Percentiles rank a stretch among this genome's conserved stretches.
These are phyloP conservation scores for Paecilomyces formosus DNA, from an alignment of 2,329 filamentous ascomycete species.

Conservation along the genomic window DNA sequence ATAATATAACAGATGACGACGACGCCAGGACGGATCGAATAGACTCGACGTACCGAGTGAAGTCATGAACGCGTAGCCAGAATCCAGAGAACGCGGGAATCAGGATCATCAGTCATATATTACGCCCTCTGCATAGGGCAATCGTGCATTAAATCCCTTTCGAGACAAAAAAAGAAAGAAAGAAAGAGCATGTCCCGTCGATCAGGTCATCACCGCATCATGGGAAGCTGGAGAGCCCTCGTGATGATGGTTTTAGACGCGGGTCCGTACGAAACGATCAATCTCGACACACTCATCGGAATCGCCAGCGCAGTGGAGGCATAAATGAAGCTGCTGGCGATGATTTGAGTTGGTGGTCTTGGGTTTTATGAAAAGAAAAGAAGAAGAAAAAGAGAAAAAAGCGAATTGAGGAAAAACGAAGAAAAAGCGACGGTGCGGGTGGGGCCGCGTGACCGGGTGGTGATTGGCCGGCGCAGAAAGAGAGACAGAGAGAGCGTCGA, in stretches of 20 bases:
- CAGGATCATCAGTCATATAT: not conserved
- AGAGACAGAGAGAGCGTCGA: not conserved
- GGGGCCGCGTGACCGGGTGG: constrained; percentile 9
- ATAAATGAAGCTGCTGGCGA: constrained; percentile 53
- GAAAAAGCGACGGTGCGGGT: constrained; percentile 24
- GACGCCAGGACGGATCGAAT: constrained; percentile 3
- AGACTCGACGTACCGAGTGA: constrained; percentile 7
- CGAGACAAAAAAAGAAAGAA: constrained; percentile 1
- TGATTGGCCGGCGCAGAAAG: constrained; percentile 21
- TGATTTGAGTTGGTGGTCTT: constrained; percentile 72
- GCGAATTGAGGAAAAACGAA: constrained; percentile 9
- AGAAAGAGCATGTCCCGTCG: constrained; percentile 30
- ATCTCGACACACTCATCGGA: constrained; percentile 68
- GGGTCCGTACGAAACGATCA: constrained; percentile 37
- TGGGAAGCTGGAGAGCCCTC: constrained; percentile 43
- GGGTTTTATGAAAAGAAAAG: constrained; percentile 38
- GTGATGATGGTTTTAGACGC: constrained; percentile 78
- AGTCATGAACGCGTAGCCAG: not conserved
- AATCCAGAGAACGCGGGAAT: not conserved
- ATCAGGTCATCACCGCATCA: constrained; percentile 41
- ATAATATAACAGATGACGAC: constrained; percentile 11
- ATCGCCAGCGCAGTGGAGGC: constrained; percentile 57
- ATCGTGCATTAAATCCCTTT: no score
- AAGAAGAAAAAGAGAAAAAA: constrained; percentile 17
- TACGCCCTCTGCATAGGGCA: not conserved